These are phyloP conservation scores for Medicago truncatula DNA, from an alignment of 306 rosid species.

Conservation along the genomic window DNA sequence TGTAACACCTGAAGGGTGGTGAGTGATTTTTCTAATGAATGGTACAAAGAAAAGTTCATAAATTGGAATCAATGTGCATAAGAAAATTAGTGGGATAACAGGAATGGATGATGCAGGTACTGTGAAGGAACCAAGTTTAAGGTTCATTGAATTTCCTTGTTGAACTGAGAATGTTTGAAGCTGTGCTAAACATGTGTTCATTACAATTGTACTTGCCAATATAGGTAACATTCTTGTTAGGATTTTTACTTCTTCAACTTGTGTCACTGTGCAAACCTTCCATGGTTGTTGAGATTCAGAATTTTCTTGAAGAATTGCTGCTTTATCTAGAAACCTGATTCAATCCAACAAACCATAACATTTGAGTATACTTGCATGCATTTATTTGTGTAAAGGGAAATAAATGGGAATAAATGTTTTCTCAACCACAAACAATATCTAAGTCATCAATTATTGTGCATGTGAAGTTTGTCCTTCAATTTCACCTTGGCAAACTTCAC, in stretches of 20 bases:
- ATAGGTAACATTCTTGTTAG: conserved; percentile 85
- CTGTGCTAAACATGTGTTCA: conserved; percentile 95
- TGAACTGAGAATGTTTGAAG: conserved; percentile 90
- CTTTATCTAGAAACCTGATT: conserved; percentile 78
- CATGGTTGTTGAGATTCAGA: conserved; percentile 53
- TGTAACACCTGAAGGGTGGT: conserved; percentile 78
- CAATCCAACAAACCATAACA: conserved; percentile 36
- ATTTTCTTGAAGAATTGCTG: conserved; percentile 60
- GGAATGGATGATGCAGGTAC: conserved; percentile 85
- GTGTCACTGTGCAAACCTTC: conserved; percentile 83
- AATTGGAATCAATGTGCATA: conserved; percentile 64
- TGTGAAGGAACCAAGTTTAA: conserved; percentile 56
- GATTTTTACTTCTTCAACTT: conserved; percentile 92
- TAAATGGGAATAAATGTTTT: conserved; percentile 2
- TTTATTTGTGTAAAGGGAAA: background rate
- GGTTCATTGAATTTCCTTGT: conserved; percentile 73
- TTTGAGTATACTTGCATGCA: conserved; percentile 32
- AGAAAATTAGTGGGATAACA: conserved; percentile 73
- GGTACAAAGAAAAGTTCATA: conserved; percentile 84
- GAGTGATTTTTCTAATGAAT: conserved; percentile 70
- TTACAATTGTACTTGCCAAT: conserved; percentile 78
- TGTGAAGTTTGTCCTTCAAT: conserved; percentile 1
- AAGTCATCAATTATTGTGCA: conserved; percentile 27
- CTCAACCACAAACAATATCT: background rate
- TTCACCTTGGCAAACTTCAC: background rate